Evolutionary conservation across 2,329 filamentous ascomycete species (phyloP).

Genomic region (Chaetomiaceae sp.): DNA sequence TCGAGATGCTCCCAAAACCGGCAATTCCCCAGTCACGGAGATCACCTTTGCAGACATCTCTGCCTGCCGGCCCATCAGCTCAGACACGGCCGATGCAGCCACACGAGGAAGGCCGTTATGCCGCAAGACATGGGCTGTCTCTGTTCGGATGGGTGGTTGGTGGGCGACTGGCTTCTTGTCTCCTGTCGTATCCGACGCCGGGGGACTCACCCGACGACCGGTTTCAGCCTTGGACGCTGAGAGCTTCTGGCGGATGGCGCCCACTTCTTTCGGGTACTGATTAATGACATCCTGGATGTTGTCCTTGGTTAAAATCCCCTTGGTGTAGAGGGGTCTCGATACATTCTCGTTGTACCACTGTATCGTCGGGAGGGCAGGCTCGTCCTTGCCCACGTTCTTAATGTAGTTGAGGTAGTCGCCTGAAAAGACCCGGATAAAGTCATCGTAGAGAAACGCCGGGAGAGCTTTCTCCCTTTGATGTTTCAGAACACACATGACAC

Average conservation of each 20-base stretch:
- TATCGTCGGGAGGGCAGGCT: slow-evolving; percentile 33
- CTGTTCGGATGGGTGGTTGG: background rate
- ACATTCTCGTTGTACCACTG: slow-evolving; percentile 38
- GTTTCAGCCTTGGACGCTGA: background rate
- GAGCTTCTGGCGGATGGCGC: slow-evolving; percentile 7
- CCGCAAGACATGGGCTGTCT: background rate
- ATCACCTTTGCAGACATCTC: background rate
- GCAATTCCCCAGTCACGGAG: background rate
- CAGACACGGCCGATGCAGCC: background rate
- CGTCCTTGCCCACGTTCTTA: slow-evolving; percentile 23
- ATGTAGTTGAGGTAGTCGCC: slow-evolving; percentile 41
- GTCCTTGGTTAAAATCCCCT: slow-evolving; percentile 32
- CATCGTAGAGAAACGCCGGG: slow-evolving; percentile 45
- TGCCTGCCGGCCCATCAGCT: background rate
- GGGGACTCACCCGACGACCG: background rate
- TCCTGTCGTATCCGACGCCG: background rate
- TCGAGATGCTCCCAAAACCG: background rate
- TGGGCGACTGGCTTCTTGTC: background rate
- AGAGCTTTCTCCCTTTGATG: slow-evolving; percentile 33
- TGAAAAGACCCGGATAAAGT: slow-evolving; percentile 45
- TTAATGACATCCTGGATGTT: slow-evolving; percentile 34
- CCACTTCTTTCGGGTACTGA: slow-evolving; percentile 31
- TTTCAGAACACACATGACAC: slow-evolving; percentile 40
- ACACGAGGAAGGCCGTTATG: background rate
- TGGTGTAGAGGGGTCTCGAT: slow-evolving; percentile 27